Base-by-base conservation (phyloP, 768 basidiomycete genomes). In the Naganishia onofrii region DNA sequence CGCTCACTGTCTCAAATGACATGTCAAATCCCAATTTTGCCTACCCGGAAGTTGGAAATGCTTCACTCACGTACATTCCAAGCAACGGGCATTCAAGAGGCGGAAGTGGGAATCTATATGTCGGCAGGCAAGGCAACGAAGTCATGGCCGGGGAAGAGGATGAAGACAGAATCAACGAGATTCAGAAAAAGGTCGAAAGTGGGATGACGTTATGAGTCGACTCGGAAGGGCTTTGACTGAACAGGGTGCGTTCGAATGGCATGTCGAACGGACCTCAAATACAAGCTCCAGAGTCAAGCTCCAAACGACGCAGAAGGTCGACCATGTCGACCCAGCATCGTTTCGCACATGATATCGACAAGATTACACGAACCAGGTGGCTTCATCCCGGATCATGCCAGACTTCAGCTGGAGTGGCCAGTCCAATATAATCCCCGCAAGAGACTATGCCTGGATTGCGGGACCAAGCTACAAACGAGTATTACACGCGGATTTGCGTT, bases 181-280 rank as follows among this genome's bases (percentile, higher is more conserved):
- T 51, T 51, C 48, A n/a, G n/a, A n/a, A 51, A 51, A 51, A 23
- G 48, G 48, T 51, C n/a, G 48, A 51, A 51, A n/a, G 48, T 51
- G 48, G 48, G 23, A 51, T 51, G 48, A 26, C n/a, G 23, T n/a
- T 51, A 51, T 51, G 23, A 51, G 1, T n/a, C 48, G 42, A 51
- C 48, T 23, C 2, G 6, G 23, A 3, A 7, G 46, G 46, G 15
- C 46, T 36, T 36, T 12, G 21, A 46, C 5, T 17, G 46, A 21
- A 3, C 4, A 46, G 46, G 8, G 46, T 17, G 21, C 46, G 21
- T 46, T n/a, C 13, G 46, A 15, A 21, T 17, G 21, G 19, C 21
- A 46, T 46, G 3, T 46, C n/a, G n/a, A n/a, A n/a, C n/a, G n/a
- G n/a, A n/a, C n/a, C n/a, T n/a, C 34, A 36, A 36, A 36, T 36